Conservation (phyloP, 208 protist species). For the Wallacemonas rigidus region DNA sequence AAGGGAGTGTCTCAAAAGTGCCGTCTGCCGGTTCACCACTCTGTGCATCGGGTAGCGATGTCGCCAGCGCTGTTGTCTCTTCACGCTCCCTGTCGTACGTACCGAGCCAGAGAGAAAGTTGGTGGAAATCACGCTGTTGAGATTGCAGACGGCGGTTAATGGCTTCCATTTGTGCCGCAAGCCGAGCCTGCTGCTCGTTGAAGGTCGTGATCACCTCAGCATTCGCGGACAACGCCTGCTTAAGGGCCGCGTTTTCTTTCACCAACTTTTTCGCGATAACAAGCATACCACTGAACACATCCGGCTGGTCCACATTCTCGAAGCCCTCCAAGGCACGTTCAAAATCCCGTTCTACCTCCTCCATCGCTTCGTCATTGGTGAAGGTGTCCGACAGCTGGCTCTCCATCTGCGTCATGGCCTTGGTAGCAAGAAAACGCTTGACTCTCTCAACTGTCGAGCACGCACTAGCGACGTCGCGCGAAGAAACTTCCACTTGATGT, state of each 20-base stretch:
- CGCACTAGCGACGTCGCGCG: constrained; percentile 17
- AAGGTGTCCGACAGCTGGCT: constrained; percentile 23
- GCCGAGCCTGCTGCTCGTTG: constrained; percentile 3
- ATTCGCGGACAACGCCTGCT: constrained; percentile 5
- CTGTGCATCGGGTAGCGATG: background rate
- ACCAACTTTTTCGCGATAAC: constrained; percentile 21
- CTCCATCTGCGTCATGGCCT: constrained; percentile 24
- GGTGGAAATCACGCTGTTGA: constrained; percentile 31
- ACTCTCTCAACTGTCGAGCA: constrained; percentile 20
- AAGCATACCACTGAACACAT: constrained; percentile 23
- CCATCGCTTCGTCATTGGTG: background rate
- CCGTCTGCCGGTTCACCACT: background rate
- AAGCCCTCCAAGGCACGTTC: background rate
- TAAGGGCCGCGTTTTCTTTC: constrained; percentile 19
- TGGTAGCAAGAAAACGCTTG: constrained; percentile 31
- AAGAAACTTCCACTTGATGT: constrained; percentile 13
- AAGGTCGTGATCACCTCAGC: background rate
- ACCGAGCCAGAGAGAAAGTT: constrained; percentile 36
- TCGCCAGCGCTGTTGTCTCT: background rate
- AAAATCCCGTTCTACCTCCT: constrained; percentile 6
- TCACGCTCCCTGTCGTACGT: constrained; percentile 25
- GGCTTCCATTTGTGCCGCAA: background rate
- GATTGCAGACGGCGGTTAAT: constrained; percentile 15
- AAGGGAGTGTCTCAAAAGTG: background rate
- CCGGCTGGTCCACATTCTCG: constrained; percentile 5